phyloP scores from a whole-genome alignment of 352 stramenopile genomes.

The Elongisporangium senticosum region DNA sequence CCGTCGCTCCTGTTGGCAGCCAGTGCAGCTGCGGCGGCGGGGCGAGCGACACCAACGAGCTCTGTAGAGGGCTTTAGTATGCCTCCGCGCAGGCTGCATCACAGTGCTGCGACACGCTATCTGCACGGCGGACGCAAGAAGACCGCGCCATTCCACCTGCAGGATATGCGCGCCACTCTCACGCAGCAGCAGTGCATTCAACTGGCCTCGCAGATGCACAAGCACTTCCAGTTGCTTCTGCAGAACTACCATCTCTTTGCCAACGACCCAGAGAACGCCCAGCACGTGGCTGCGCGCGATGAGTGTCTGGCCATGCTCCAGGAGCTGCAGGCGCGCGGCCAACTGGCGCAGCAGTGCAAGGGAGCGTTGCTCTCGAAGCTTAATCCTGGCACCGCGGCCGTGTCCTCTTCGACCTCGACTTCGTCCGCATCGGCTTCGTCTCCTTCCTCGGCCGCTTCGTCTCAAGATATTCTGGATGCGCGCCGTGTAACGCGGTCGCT shows the following conservation, averaged over 20 bases:
- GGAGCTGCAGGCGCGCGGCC: slow-evolving; percentile 56
- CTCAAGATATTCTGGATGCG: slow-evolving; percentile 14
- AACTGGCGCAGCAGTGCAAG: slow-evolving; percentile 62
- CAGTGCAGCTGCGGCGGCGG: neutral
- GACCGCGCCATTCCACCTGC: slow-evolving; percentile 1
- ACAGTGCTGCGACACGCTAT: neutral
- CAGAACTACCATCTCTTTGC: slow-evolving; percentile 62
- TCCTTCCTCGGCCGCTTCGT: neutral
- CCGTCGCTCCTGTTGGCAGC: neutral
- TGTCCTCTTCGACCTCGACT: neutral
- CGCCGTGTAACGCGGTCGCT: slow-evolving; percentile 74
- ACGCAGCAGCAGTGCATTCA: slow-evolving; percentile 72
- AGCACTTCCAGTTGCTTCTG: slow-evolving; percentile 77
- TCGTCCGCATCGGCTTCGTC: slow-evolving; percentile 1
- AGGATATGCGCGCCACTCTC: slow-evolving; percentile 30
- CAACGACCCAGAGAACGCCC: slow-evolving; percentile 6
- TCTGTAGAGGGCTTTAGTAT: neutral
- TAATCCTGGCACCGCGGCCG: slow-evolving; percentile 17
- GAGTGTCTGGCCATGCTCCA: slow-evolving; percentile 61
- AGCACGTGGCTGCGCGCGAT: slow-evolving; percentile 6
- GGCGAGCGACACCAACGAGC: neutral
- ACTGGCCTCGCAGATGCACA: slow-evolving; percentile 84
- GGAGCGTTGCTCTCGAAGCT: slow-evolving; percentile 59
- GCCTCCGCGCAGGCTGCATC: neutral
- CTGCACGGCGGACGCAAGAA: slow-evolving; percentile 6